phyloP scores from a whole-genome alignment of 2,329 filamentous ascomycete genomes.

The Aureobasidium uvarum region DNA sequence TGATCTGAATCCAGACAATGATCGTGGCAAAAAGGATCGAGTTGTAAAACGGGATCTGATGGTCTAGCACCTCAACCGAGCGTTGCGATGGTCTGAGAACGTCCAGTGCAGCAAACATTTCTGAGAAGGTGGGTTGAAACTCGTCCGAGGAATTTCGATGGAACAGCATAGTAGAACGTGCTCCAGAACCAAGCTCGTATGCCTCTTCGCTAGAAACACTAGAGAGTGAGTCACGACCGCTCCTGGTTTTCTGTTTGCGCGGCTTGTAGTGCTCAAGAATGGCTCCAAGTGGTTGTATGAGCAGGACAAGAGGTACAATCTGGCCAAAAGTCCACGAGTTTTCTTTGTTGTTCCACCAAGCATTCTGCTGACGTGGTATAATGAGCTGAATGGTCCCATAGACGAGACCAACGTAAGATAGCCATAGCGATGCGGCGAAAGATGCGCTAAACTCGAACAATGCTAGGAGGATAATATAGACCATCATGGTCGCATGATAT shows the following conservation, averaged over 20 bases:
- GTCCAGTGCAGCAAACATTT: constrained; percentile 6
- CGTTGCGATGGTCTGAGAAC: constrained; percentile 2
- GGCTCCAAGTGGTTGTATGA: constrained; percentile 33
- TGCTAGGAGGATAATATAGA: constrained; percentile 28
- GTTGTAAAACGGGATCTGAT: constrained; percentile 5
- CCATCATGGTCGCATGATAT: constrained; percentile 11
- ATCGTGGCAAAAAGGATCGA: neutral
- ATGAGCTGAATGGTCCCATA: constrained; percentile 33
- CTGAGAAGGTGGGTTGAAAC: neutral
- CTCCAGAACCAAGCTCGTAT: neutral
- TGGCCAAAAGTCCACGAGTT: constrained; percentile 32
- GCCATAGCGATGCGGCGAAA: constrained; percentile 32
- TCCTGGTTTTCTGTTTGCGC: neutral
- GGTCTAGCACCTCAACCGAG: neutral
- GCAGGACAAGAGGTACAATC: constrained; percentile 33
- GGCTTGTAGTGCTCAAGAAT: neutral
- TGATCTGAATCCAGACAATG: constrained; percentile 3
- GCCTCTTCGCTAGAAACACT: neutral
- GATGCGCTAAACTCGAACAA: constrained; percentile 29
- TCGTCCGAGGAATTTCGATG: neutral
- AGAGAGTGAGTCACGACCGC: neutral
- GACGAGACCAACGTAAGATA: constrained; percentile 31
- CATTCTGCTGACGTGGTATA: constrained; percentile 29
- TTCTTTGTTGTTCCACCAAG: constrained; percentile 26
- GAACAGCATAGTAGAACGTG: neutral